A percentile compares a stretch with the other conserved stretches of the same genome.
Conservation (phyloP, 2,329 filamentous ascomycete species). For the Cladophialophora carrionii region DNA sequence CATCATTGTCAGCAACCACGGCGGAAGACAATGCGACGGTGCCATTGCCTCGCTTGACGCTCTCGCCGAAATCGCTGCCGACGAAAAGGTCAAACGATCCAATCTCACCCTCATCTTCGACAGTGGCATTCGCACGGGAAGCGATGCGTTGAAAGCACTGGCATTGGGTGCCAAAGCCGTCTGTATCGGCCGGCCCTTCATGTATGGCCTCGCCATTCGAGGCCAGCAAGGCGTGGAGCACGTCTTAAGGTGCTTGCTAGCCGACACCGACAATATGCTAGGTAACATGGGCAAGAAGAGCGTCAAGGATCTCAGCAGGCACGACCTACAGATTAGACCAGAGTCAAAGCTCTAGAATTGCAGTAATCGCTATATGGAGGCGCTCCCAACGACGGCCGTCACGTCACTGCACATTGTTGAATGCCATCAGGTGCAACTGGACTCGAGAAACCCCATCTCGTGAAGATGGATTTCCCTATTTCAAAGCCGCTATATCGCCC, state of each 20-base stretch:
- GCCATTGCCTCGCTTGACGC: slow-evolving; percentile 57
- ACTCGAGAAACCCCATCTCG: background rate
- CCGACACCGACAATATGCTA: slow-evolving; percentile 45
- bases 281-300: slow-evolving; percentile 38
- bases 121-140: slow-evolving; percentile 55
- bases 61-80: slow-evolving; percentile 64
- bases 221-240: slow-evolving; percentile 59
- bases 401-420: background rate
- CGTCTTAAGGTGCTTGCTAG: slow-evolving; percentile 55
- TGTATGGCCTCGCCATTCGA: slow-evolving; percentile 60
- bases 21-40: slow-evolving; percentile 57
- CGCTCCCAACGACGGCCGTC: too few relatives aligned
- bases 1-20: slow-evolving; percentile 58
- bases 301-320: slow-evolving; percentile 34
- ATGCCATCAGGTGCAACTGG: background rate
- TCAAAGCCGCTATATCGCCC: too few relatives aligned
- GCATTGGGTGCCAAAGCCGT: slow-evolving; percentile 62
- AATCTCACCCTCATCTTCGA: slow-evolving; percentile 55
- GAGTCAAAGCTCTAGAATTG: slow-evolving; percentile 31
- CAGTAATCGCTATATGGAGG: background rate
- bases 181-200: slow-evolving; percentile 60
- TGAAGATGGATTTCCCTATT: background rate
- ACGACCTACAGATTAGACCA: slow-evolving; percentile 34
- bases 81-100: slow-evolving; percentile 42
- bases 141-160: slow-evolving; percentile 57